phyloP scores from a whole-genome alignment of 768 basidiomycete genomes.

The Lentinula raphanica region DNA sequence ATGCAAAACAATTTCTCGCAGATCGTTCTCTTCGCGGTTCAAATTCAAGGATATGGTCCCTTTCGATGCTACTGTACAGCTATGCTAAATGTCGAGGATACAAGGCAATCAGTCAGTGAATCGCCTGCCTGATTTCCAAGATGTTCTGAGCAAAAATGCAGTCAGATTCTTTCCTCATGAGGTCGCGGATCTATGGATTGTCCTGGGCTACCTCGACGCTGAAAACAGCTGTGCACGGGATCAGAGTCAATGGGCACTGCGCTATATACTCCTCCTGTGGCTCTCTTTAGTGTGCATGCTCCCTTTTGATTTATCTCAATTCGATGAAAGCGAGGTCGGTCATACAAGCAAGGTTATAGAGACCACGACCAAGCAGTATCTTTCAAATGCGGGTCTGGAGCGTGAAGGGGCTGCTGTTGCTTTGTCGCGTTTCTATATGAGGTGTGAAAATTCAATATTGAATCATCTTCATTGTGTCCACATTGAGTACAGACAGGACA shows the following conservation, averaged over 20 bases:
- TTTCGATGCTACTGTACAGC: conserved; percentile 65
- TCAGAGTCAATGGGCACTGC: conserved; percentile 65
- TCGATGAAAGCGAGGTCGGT: conserved; percentile 58
- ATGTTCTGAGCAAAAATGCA: conserved; percentile 26
- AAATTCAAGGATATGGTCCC: conserved; percentile 38
- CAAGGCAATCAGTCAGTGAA: conserved; percentile 80
- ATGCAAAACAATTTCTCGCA: conserved; percentile 39
- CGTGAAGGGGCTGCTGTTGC: conserved; percentile 77
- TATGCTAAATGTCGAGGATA: conserved; percentile 86
- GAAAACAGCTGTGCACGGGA: conserved; percentile 38
- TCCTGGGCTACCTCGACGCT: conserved; percentile 57
- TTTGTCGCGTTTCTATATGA: conserved; percentile 76
- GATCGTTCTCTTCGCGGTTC: conserved; percentile 24
- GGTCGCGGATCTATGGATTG: conserved; percentile 73
- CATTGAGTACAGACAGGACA: conserved; percentile 48
- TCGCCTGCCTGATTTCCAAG: conserved; percentile 2
- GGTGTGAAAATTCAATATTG: conserved; percentile 44
- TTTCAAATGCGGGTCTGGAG: conserved; percentile 74
- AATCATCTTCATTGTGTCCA: not conserved
- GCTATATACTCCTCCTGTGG: conserved; percentile 86
- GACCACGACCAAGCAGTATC: conserved; percentile 46
- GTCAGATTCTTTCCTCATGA: conserved; percentile 95
- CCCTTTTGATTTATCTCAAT: conserved; percentile 86
- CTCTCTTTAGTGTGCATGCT: conserved; percentile 91
- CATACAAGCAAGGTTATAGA: conserved; percentile 57